These are phyloP conservation scores for Hypomyces rosellus DNA, from an alignment of 2,329 filamentous ascomycete species.

Conservation along the genomic window DNA sequence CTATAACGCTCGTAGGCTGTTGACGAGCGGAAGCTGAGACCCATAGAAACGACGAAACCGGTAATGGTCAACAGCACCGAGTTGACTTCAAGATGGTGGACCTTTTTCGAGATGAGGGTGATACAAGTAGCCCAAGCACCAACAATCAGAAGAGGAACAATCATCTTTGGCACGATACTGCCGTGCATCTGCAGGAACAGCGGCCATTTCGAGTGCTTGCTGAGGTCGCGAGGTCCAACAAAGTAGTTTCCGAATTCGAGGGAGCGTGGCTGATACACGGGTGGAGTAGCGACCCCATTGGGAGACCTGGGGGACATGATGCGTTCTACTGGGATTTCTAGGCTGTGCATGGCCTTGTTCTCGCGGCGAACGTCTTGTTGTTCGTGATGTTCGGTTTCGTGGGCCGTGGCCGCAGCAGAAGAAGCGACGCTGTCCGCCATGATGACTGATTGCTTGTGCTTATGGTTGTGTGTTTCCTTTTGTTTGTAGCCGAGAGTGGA, in stretches of 20 bases:
- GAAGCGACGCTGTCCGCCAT: neutral
- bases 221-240: slow-evolving; percentile 60
- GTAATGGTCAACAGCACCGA: slow-evolving; percentile 61
- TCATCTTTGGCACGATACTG: slow-evolving; percentile 67
- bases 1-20: slow-evolving; percentile 70
- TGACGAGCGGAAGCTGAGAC: slow-evolving; percentile 70
- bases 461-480: neutral
- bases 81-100: slow-evolving; percentile 31
- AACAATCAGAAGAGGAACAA: slow-evolving; percentile 60
- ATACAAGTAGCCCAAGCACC: slow-evolving; percentile 60
- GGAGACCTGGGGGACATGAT: slow-evolving; percentile 26
- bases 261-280: slow-evolving; percentile 25
- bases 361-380: neutral
- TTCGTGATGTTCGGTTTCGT: neutral
- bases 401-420: neutral
- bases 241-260: slow-evolving; percentile 57
- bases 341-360: neutral
- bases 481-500: too few relatives aligned
- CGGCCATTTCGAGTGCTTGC: slow-evolving; percentile 70
- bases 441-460: neutral
- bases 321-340: slow-evolving; percentile 3
- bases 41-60: slow-evolving; percentile 75
- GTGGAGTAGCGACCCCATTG: slow-evolving; percentile 19
- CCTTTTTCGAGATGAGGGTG: slow-evolving; percentile 46
- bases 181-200: slow-evolving; percentile 70